Evolutionary conservation across 495 filamentous ascomycete species (phyloP), one percentile per base, ranked within the genome.

Genomic region (Penicilliopsis zonata): DNA sequence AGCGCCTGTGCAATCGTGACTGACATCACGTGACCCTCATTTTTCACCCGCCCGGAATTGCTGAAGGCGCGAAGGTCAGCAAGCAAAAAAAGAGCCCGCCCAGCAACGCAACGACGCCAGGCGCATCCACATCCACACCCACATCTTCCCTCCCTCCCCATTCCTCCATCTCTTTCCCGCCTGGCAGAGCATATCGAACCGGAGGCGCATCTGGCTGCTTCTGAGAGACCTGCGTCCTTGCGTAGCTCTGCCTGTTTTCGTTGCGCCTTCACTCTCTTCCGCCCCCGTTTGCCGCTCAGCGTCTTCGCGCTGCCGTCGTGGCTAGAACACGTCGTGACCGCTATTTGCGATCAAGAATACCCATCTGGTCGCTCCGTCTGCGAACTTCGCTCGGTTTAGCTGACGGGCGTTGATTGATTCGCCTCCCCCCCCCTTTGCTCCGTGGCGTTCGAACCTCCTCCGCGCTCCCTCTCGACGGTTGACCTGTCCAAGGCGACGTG

Each of bases 121-220:
- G 6, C n/a, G 21, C 6, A 23, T 23, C 21, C 21, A 6, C 21
- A 6, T 6, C 21, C 6, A 23, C 21, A 27, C n/a, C 25, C 25
- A 27, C 25, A 5, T 4, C 25, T 27, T 27, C 25, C 14, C 25
- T 4, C 14, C 25, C n/a, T n/a, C 6, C n/a, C 21, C 6, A 23
- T 23, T 6, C n/a, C n/a, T 27, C 25, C 14, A 9, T 4, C 14
- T 13, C n/a, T n/a, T 6, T 23, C 21, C 6, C 6, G 6, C 6
- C n/a, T 12, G 25, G 25, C 25, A 27, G 25, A 27, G 25, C 25
- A 27, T 27, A 5, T 27, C n/a, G n/a, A 27, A 27, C n/a, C 10
- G 25, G 4, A 27, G 25, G 25, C n/a, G 25, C 25, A 27, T 12
- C 10, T 12, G 14, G 5, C 25, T 27, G 10, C 25, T 13, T 12